phyloP scores from a whole-genome alignment of 169 alveolate genomes.

The Neospora caninum region DNA sequence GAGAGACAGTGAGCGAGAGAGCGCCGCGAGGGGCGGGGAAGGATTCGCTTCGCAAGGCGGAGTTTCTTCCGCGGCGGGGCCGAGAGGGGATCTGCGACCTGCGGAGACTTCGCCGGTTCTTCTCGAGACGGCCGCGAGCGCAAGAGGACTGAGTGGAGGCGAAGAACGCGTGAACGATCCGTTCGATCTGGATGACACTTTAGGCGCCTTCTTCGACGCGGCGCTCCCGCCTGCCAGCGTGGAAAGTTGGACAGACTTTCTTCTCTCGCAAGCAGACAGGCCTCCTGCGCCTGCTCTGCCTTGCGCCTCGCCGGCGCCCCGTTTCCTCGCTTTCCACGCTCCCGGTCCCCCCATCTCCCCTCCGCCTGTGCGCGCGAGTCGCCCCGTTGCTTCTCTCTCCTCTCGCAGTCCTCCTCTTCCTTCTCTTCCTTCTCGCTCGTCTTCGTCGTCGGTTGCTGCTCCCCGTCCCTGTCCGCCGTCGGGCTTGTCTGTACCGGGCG shows the following conservation, averaged over 20 bases:
- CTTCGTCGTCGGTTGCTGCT: too few species aligned
- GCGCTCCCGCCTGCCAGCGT: neutral
- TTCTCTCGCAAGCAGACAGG: too few species aligned
- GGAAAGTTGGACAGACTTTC: neutral
- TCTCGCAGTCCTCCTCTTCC: neutral
- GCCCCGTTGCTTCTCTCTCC: neutral
- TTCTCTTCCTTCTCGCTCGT: neutral
- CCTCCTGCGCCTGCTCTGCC: neutral
- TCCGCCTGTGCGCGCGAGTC: neutral
- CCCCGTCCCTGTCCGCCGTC: too few species aligned
- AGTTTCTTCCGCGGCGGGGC: too few species aligned
- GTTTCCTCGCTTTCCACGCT: neutral
- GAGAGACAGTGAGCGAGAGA: too few species aligned
- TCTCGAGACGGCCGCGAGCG: too few species aligned
- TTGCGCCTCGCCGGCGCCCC: neutral
- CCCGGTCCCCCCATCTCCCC: neutral
- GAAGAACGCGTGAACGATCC: slow-evolving; percentile 12
- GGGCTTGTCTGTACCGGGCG: too few species aligned
- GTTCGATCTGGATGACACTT: neutral
- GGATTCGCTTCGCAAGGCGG: too few species aligned
- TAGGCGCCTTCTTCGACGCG: neutral
- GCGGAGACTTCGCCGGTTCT: too few species aligned
- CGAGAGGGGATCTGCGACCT: too few species aligned
- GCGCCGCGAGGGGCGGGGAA: too few species aligned
- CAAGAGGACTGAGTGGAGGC: too few species aligned